Conservation (phyloP, 805 yeast species). For the Ogataea allantospora region DNA sequence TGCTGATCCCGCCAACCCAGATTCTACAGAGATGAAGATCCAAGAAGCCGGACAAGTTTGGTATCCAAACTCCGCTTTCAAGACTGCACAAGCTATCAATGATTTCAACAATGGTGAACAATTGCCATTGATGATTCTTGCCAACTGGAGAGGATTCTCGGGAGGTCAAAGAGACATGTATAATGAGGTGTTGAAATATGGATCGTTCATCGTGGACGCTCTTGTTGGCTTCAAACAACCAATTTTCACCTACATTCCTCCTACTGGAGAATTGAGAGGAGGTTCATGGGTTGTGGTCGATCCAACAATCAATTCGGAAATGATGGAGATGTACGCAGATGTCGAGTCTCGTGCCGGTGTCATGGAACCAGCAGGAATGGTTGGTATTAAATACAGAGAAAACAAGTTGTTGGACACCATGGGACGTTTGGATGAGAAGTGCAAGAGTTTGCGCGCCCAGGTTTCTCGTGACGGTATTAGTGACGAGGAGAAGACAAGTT, state of each 20-base stretch:
- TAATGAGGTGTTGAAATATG: slow-evolving; percentile 95
- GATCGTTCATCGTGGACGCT: slow-evolving; percentile 96
- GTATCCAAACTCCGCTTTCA: slow-evolving; percentile 99
- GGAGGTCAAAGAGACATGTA: slow-evolving; percentile 99
- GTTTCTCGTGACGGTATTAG: slow-evolving; percentile 51
- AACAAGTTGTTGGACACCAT: slow-evolving; percentile 89
- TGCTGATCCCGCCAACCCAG: slow-evolving; percentile 98
- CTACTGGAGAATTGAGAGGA: slow-evolving; percentile 98
- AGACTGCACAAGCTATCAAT: slow-evolving; percentile 97
- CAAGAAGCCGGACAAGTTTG: slow-evolving; percentile 99
- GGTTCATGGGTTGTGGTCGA: slow-evolving; percentile 99
- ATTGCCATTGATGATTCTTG: slow-evolving; percentile 93
- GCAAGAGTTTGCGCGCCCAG: slow-evolving; percentile 64
- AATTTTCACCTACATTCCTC: slow-evolving; percentile 94
- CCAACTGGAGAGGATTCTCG: slow-evolving; percentile 99
- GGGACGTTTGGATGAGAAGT: slow-evolving; percentile 80
- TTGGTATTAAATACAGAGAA: slow-evolving; percentile 95
- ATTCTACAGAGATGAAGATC: slow-evolving; percentile 78
- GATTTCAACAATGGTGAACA: slow-evolving; percentile 98
- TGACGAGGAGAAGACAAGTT: slow-evolving; percentile 62
- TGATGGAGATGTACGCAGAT: slow-evolving; percentile 99
- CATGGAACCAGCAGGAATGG: slow-evolving; percentile 98
- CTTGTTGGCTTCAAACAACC: slow-evolving; percentile 96
- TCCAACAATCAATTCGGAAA: slow-evolving; percentile 92
- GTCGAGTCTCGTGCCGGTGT: slow-evolving; percentile 96